phyloP scores from a whole-genome alignment of 805 yeast species.

The Komagataella populi region DNA sequence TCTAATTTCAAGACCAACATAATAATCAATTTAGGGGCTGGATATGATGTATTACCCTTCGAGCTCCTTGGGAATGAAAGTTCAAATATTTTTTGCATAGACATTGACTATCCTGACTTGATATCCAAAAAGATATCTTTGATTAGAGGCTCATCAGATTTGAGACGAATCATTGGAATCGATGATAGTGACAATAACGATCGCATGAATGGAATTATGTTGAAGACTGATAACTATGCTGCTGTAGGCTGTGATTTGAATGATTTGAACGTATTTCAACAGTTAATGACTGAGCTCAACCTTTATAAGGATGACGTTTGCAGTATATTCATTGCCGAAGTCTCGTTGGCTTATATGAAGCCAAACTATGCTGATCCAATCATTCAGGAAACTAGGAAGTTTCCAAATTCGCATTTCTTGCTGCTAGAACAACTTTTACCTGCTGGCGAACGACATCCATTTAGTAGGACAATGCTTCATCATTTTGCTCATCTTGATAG shows the following conservation, averaged over 20 bases:
- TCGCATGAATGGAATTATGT: conserved; percentile 11
- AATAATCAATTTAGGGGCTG: conserved; percentile 68
- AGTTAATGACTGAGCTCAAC: conserved; percentile 15
- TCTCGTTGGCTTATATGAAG: conserved; percentile 69
- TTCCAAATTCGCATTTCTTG: conserved; percentile 43
- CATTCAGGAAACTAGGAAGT: conserved; percentile 28
- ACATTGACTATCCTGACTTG: conserved; percentile 65
- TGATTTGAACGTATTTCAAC: conserved; percentile 22
- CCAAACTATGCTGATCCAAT: conserved; percentile 52
- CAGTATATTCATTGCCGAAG: conserved; percentile 66
- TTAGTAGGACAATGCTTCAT: conserved; percentile 59
- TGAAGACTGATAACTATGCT: conserved; percentile 31
- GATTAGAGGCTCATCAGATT: conserved; percentile 33
- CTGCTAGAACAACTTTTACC: conserved; percentile 66
- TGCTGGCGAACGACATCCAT: conserved; percentile 46
- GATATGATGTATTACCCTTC: conserved; percentile 54
- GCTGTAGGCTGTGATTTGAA: conserved; percentile 60
- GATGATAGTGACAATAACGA: conserved; percentile 1
- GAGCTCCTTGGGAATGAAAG: conserved; percentile 25
- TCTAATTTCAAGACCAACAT: conserved; percentile 10
- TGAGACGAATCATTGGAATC: conserved; percentile 29
- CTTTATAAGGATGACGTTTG: conserved; percentile 15
- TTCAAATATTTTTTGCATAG: conserved; percentile 34
- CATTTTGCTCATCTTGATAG: conserved; percentile 57
- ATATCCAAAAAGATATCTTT: conserved; percentile 39